Conservation (phyloP, 2,329 filamentous ascomycete genomes). For the Westerdykella sp. region DNA sequence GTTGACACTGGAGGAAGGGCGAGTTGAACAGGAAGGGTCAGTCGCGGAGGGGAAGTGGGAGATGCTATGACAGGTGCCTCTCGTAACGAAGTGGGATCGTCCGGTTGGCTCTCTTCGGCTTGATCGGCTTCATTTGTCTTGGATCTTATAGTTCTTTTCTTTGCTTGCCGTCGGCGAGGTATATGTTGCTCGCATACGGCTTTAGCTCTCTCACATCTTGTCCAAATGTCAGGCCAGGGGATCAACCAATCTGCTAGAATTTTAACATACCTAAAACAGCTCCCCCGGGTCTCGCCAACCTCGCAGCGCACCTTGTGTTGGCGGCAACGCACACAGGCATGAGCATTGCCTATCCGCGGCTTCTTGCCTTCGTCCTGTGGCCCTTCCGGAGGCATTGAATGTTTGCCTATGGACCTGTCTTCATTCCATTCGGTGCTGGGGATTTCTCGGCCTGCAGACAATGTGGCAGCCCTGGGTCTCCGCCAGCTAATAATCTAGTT, state of each 20-base stretch:
- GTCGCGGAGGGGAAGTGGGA: conserved; percentile 18
- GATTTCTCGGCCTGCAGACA: too few relatives aligned
- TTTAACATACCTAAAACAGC: conserved; percentile 31
- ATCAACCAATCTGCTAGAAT: conserved; percentile 5
- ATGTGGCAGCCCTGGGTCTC: too few relatives aligned
- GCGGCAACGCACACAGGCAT: conserved; percentile 33
- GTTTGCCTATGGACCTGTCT: too few relatives aligned
- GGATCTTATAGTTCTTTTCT: conserved; percentile 22
- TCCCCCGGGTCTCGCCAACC: conserved; percentile 25
- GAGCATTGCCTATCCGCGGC: conserved; percentile 32
- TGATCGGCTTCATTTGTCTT: conserved; percentile 27
- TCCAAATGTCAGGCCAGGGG: conserved; percentile 27
- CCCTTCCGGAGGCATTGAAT: too few relatives aligned
- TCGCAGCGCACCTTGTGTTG: conserved; percentile 36
- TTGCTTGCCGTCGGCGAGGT: conserved; percentile 31
- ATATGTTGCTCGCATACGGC: conserved; percentile 35
- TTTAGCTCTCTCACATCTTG: conserved; percentile 32
- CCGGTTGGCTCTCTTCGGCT: conserved; percentile 27
- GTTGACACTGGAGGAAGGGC: too few relatives aligned
- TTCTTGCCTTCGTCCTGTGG: conserved; percentile 18
- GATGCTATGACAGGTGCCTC: too few relatives aligned
- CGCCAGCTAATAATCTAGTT: too few relatives aligned
- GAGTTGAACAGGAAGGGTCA: conserved; percentile 17
- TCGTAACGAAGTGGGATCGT: conserved; percentile 11
- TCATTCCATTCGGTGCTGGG: too few relatives aligned